Base-by-base conservation (phyloP, 257 asterid genomes). In the Galeopsis tetrahit region DNA sequence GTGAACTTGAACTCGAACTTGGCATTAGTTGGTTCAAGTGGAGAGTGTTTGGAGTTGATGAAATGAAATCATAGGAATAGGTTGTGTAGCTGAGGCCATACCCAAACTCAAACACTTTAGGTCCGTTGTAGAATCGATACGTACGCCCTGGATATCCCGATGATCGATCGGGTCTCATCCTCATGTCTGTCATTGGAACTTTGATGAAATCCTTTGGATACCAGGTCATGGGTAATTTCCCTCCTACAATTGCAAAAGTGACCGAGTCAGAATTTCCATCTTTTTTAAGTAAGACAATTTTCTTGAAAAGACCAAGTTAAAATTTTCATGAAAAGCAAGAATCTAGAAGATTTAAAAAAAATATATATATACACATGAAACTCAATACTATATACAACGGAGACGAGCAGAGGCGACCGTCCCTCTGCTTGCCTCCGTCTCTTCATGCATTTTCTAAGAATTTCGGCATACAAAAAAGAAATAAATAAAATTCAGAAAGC, bases 171-270 rank as follows among this genome's bases (percentile, higher is more conserved):
- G 98, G 77, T 71, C 98, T 77, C 96, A 90, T 92, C 65, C 96
- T 88, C 98, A 92, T 90, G 81, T 92, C 90, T 1, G 93, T 92
- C 98, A 92, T 92, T 52, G 98, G 88, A 55, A 90, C 75, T 4
- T 39, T 82, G 36, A 71, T 56, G 83, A 82, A 92, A 1, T 76
- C 84, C 76, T 87, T 84, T 3, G 98, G 96, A 33, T 92, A 92
- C 96, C 96, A 92, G 17, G 96, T 92, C 77, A 92, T 70, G 0
- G 98, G 90, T 69, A 92, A 78, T 77, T 82, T 90, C 62, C 98
- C 98, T 10, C 98, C 96, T 92, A 76, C 68, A 66, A 15, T 9
- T 42, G 17, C 35, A 73, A 58, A 35, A 68, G n/a, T 10, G 55
- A 64, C 44, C 66, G 7, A 53, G 66, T 4, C 36, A 72, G 57